Conservation (phyloP, 345 rosid species). For the Populus deltoides region DNA sequence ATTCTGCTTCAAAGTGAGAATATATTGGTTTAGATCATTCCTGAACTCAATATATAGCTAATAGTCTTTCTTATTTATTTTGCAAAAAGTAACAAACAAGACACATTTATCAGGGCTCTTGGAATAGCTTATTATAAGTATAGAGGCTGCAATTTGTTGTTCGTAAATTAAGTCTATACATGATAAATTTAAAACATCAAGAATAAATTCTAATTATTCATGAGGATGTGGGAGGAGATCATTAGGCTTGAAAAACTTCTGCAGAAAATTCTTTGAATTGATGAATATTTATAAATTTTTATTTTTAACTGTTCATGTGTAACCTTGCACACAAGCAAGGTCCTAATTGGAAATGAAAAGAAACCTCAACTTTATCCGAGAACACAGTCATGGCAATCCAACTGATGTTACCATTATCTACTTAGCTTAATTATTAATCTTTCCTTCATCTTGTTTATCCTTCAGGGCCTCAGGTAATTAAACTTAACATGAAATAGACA, state of each 20-base stretch:
- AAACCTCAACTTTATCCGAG: not conserved
- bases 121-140: not conserved
- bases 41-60: not conserved
- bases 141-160: not conserved
- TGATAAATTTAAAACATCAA: not conserved
- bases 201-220: too few species aligned
- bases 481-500: not conserved
- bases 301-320: not conserved
- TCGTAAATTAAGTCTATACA: not conserved
- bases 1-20: not conserved
- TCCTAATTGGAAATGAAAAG: not conserved
- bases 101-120: not conserved
- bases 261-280: not conserved
- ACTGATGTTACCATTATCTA: constrained; percentile 12
- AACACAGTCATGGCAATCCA: not conserved
- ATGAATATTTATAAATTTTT: not conserved
- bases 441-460: not conserved
- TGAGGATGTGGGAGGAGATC: not conserved
- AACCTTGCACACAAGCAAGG: constrained; percentile 9
- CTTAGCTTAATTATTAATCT: not conserved
- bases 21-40: not conserved
- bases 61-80: not conserved
- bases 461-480: not conserved
- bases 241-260: not conserved
- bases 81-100: not conserved